Base-by-base conservation (phyloP, 371 early-diverging fungal genomes). In the Mortierella sp. region DNA sequence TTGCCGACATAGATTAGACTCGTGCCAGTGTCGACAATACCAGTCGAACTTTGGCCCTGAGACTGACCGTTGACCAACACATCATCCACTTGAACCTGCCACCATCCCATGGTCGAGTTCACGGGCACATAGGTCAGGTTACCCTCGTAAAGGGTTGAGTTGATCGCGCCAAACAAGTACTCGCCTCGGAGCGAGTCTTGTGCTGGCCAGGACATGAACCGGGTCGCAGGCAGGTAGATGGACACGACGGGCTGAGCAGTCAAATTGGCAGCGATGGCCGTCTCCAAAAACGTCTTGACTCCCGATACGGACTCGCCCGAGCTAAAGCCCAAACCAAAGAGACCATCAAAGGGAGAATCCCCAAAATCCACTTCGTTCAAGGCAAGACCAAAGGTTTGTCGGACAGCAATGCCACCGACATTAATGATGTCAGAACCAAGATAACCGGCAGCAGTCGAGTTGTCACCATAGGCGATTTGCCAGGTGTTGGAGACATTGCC, bases 161-260 rank as follows among this genome's bases (percentile, higher is more conserved):
- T 87, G 64, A 88, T 70, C 19, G 89, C 95, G 57, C 97, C 97
- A 80, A 96, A 91, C 2, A 92, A 83, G 63, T 97, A 96, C 25
- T 29, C 57, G n/a, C 46, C 47, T 21, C 65, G 57, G 6, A 46
- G 57, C 6, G 80, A 79, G 0, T 37, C 37, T 37, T 37, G 37
- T 5, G 37, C 9, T 5, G 37, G 37, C 37, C 37, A 37, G 37
- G 9, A 3, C 37, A 37, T 37, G 53, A 16, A 19, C 23, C 57
- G 65, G 14, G 45, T 14, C 12, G 56, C 43, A 19, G 65, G 65
- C 47, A 81, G 65, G 56, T 57, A 83, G 47, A 76, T 77, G 45
- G 81, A 77, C 47, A 81, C 74, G 55, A 74, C 62, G 14, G 83
- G 81, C 48, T 68, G 58, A 23, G 57, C 47, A 26, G 77, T 68